These are phyloP conservation scores for Carex cristatella DNA, from an alignment of 176 grass and related monocot genomes.

Conservation along the genomic window DNA sequence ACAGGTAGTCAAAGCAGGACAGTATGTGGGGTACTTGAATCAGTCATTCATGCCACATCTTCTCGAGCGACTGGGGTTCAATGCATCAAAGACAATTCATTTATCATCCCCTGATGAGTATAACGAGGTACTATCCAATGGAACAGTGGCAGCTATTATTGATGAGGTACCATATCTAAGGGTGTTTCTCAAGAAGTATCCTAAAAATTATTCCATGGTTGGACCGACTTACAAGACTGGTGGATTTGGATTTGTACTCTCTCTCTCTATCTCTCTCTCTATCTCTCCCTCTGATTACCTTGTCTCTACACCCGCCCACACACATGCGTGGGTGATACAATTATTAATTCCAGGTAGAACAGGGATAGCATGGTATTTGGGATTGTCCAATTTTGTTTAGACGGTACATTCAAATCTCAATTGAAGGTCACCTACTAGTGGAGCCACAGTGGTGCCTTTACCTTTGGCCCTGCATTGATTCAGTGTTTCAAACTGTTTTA, in stretches of 20 bases:
- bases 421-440: neutral
- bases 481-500: neutral
- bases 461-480: neutral
- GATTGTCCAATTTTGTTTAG: neutral
- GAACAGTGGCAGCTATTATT: conserved; percentile 57
- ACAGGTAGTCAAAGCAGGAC: conserved; percentile 44
- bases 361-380: neutral
- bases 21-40: conserved; percentile 55
- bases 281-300: neutral
- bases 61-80: conserved; percentile 40
- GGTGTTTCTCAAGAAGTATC: conserved; percentile 45
- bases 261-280: neutral
- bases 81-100: conserved; percentile 26
- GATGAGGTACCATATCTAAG: conserved; percentile 92
- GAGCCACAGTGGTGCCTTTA: neutral
- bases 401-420: neutral
- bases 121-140: conserved; percentile 49
- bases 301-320: neutral
- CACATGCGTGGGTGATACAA: neutral
- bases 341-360: neutral
- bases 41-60: conserved; percentile 60
- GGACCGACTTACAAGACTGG: conserved; percentile 61
- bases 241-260: conserved; percentile 90
- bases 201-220: conserved; percentile 57
- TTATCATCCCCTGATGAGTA: conserved; percentile 52